A percentile compares a stretch with the other conserved stretches of the same genome.
Conservation (phyloP, 2,329 filamentous ascomycete species). For the Lojkania enalia region DNA sequence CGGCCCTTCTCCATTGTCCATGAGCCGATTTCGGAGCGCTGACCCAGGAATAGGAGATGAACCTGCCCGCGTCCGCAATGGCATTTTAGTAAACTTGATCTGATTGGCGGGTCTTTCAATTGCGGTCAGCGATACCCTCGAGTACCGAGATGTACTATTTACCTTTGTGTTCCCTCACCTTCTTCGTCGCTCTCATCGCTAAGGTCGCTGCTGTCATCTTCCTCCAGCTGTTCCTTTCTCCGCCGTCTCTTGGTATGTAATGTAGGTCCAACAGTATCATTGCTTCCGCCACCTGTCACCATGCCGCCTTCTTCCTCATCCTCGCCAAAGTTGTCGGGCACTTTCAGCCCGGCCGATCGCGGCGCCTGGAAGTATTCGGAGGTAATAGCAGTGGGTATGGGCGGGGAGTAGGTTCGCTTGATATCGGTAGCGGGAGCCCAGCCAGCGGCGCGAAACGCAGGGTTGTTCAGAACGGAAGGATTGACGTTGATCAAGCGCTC, state of each 20-base stretch:
- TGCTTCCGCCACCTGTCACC: constrained; percentile 66
- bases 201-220: constrained; percentile 83
- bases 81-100: constrained; percentile 97
- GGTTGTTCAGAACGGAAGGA: constrained; percentile 75
- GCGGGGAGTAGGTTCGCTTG: constrained; percentile 82
- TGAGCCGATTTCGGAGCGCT: constrained; percentile 59
- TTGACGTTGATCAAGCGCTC: constrained; percentile 83
- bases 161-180: constrained; percentile 54
- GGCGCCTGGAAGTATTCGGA: constrained; percentile 82
- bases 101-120: constrained; percentile 70
- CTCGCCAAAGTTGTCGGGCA: constrained; percentile 63
- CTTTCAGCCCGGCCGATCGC: constrained; percentile 59
- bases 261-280: constrained; percentile 69
- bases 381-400: constrained; percentile 79
- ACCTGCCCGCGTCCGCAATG: constrained; percentile 79
- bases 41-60: constrained; percentile 72
- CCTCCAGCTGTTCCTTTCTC: constrained; percentile 74
- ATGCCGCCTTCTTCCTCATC: constrained; percentile 72
- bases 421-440: constrained; percentile 75
- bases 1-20: constrained; percentile 53
- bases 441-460: constrained; percentile 79
- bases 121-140: not conserved
- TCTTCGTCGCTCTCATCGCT: constrained; percentile 85
- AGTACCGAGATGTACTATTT: not conserved
- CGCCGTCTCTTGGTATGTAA: constrained; percentile 67